A percentile compares a stretch with the other conserved stretches of the same genome.
phyloP scores from a whole-genome alignment of 345 rosid genomes.

The Heritiera fomes region DNA sequence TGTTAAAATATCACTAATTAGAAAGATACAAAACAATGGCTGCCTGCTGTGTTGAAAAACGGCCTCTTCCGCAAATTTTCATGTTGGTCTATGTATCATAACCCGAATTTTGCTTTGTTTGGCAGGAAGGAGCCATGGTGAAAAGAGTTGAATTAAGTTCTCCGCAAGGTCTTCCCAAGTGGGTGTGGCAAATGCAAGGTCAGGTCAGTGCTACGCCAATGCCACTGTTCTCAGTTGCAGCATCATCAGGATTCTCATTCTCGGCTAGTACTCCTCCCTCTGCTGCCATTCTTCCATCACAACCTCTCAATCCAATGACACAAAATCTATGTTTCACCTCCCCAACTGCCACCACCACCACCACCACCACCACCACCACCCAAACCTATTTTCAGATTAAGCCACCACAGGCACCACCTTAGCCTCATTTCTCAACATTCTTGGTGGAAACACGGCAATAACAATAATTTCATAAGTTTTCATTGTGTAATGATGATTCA shows the following conservation, averaged over 20 bases:
- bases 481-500: conserved; percentile 15
- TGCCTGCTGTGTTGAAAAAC: neutral
- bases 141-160: conserved; percentile 43
- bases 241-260: conserved; percentile 99
- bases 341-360: conserved; percentile 27
- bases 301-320: conserved; percentile 40
- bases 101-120: neutral
- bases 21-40: neutral
- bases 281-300: conserved; percentile 53
- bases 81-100: neutral
- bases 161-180: conserved; percentile 51
- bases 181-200: conserved; percentile 77
- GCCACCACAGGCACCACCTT: conserved; percentile 56
- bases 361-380: conserved; percentile 28
- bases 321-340: conserved; percentile 48
- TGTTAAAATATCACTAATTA: neutral
- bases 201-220: conserved; percentile 49
- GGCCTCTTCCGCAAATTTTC: neutral
- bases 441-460: neutral
- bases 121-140: conserved; percentile 60
- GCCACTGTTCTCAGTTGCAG: conserved; percentile 80
- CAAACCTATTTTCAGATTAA: conserved; percentile 37
- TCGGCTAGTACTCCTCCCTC: conserved; percentile 52
- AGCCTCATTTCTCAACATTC: conserved; percentile 13
- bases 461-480: conserved; percentile 9